A percentile compares a stretch with the other conserved stretches of the same genome.
phyloP scores from a whole-genome alignment of 768 basidiomycete species.

The Leucosporidium yakuticum region DNA sequence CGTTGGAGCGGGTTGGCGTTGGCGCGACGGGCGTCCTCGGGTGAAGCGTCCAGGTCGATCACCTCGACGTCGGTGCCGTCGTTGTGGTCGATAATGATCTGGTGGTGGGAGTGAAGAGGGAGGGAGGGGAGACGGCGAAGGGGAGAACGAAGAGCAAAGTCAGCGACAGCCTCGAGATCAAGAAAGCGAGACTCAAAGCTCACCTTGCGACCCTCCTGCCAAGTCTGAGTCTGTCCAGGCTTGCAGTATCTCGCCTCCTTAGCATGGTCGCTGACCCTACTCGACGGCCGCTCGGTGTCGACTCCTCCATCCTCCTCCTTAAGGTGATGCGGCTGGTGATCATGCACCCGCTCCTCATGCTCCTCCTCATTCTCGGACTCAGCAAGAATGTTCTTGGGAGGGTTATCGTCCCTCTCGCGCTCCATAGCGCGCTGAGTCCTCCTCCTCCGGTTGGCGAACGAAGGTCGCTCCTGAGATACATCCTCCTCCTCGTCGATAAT shows the following conservation, averaged over 20 bases:
- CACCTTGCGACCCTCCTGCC: slow-evolving; percentile 33
- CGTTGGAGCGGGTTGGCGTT: not conserved
- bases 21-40: slow-evolving; percentile 6
- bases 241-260: slow-evolving; percentile 29
- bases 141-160: not conserved
- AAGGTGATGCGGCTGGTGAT: not conserved
- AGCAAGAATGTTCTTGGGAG: slow-evolving; percentile 25
- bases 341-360: slow-evolving; percentile 7
- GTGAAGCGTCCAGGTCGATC: slow-evolving; percentile 22
- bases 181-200: not conserved
- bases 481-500: not conserved
- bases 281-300: not conserved
- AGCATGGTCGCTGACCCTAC: not conserved
- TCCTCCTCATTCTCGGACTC: slow-evolving; percentile 16
- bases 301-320: not conserved
- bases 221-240: slow-evolving; percentile 15
- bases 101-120: not conserved
- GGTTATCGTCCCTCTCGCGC: slow-evolving; percentile 28
- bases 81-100: slow-evolving; percentile 34
- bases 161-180: not conserved
- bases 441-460: slow-evolving; percentile 4
- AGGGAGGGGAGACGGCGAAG: no score
- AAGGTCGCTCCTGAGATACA: not conserved
- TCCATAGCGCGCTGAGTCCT: not conserved
- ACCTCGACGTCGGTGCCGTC: slow-evolving; percentile 29